A percentile compares a stretch with the other conserved stretches of the same genome.
Conservation (phyloP, 192 early-diverging fungal genomes). For the Backusella westeae region DNA sequence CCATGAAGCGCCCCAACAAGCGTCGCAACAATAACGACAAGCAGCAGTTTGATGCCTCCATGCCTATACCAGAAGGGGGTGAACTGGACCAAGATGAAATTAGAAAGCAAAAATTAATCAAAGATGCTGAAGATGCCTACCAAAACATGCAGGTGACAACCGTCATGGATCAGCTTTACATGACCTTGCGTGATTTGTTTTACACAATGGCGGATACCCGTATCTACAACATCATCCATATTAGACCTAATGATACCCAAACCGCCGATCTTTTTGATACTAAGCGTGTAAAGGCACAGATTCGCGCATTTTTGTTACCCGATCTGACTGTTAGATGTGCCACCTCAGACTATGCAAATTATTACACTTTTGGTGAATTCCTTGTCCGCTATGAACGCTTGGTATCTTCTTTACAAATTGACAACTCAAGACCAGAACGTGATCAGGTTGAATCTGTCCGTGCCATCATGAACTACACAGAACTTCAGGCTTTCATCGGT, state of each 20-base stretch:
- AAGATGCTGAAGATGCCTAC: conserved; percentile 32
- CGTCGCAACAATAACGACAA: conserved; percentile 12
- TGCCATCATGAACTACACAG: conserved; percentile 46
- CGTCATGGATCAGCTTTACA: conserved; percentile 56
- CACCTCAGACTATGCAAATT: conserved; percentile 71
- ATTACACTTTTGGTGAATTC: conserved; percentile 72
- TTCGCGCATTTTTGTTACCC: conserved; percentile 64
- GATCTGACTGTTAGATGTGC: conserved; percentile 62
- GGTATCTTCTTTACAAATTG: conserved; percentile 28
- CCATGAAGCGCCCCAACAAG: conserved; percentile 50
- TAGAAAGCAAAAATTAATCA: conserved; percentile 22
- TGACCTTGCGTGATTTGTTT: conserved; percentile 73
- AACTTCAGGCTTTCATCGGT: conserved; percentile 51
- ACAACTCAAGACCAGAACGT: conserved; percentile 26
- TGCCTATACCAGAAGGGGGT: conserved; percentile 17
- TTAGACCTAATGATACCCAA: conserved; percentile 65
- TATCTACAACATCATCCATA: conserved; percentile 82
- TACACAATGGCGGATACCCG: conserved; percentile 74
- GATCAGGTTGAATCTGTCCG: conserved; percentile 43
- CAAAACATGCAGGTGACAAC: conserved; percentile 44
- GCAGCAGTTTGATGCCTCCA: neutral
- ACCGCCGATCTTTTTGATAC: conserved; percentile 53
- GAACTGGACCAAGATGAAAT: conserved; percentile 35
- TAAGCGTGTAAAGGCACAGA: conserved; percentile 65
- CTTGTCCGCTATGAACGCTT: conserved; percentile 59